A percentile compares a stretch with the other conserved stretches of the same genome.
Conservation (phyloP, 2,329 filamentous ascomycete genomes). For the Colletotrichum camelliae region DNA sequence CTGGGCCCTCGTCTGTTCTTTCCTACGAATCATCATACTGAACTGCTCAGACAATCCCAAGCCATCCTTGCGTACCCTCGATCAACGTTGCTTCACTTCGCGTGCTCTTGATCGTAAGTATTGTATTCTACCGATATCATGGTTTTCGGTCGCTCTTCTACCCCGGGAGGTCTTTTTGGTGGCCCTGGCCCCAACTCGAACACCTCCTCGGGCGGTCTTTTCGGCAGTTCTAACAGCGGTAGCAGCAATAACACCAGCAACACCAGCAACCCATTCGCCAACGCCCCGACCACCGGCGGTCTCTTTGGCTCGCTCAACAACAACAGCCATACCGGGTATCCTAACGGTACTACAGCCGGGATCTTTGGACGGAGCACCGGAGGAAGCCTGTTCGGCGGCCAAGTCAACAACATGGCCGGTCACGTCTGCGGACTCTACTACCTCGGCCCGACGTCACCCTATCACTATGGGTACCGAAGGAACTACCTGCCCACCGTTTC, state of each 20-base stretch:
- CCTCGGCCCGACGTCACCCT: constrained; percentile 5
- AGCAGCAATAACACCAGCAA: background rate
- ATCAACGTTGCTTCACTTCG: background rate
- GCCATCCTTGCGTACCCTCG: background rate
- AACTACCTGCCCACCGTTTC: constrained; percentile 64
- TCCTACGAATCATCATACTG: background rate
- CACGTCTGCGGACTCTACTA: constrained; percentile 42
- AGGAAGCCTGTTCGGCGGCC: background rate
- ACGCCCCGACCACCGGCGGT: background rate
- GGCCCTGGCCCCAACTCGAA: background rate
- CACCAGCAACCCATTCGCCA: background rate
- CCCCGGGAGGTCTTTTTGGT: background rate
- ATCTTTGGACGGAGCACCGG: background rate
- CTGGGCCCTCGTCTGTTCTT: background rate
- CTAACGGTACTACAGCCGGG: background rate
- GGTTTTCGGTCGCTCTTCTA: background rate
- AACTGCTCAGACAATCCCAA: background rate
- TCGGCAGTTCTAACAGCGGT: background rate
- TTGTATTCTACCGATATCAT: background rate
- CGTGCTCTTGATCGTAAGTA: background rate
- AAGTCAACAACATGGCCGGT: background rate
- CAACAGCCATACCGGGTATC: background rate
- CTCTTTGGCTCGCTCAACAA: background rate
- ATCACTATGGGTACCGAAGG: background rate
- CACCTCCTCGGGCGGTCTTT: background rate